Evolutionary conservation across 495 filamentous ascomycete genomes (phyloP).

Genomic region (Penicillium macrosclerotiorum): DNA sequence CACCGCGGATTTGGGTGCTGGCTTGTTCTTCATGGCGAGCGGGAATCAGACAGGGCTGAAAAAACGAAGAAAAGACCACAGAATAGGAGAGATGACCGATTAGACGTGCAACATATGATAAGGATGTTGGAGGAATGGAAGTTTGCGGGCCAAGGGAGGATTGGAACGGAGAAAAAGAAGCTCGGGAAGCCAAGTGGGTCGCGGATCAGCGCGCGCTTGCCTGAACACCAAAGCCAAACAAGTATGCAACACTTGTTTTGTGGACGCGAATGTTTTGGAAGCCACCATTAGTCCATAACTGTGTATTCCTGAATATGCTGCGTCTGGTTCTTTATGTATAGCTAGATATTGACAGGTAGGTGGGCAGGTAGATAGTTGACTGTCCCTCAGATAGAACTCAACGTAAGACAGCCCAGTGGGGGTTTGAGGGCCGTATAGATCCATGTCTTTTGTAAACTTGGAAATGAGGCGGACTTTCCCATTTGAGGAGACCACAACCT

Average conservation of each 20-base stretch:
- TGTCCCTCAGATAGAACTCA: too few relatives aligned
- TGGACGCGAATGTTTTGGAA: too few relatives aligned
- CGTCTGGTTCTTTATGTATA: too few relatives aligned
- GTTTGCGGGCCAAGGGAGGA: conserved; percentile 3
- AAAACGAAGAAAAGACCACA: not conserved
- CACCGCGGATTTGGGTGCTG: conserved; percentile 22
- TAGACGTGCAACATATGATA: not conserved
- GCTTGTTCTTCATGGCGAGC: conserved; percentile 48
- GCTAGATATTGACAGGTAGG: too few relatives aligned
- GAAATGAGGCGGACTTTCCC: not conserved
- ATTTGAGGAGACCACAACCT: too few relatives aligned
- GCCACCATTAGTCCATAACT: too few relatives aligned
- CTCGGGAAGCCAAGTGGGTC: not conserved
- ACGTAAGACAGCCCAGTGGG: too few relatives aligned
- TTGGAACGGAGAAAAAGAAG: conserved; percentile 9
- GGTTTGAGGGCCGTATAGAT: too few relatives aligned
- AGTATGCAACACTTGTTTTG: too few relatives aligned
- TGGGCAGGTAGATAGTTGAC: too few relatives aligned
- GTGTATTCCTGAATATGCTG: too few relatives aligned
- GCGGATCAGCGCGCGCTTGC: conserved; percentile 1
- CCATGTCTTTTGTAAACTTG: not conserved
- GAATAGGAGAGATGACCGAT: not conserved
- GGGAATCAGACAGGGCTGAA: not conserved
- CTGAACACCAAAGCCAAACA: too few relatives aligned
- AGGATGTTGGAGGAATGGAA: not conserved